These are phyloP conservation scores for Tylopilus sp. DNA, from an alignment of 768 basidiomycete species.

Conservation along the genomic window DNA sequence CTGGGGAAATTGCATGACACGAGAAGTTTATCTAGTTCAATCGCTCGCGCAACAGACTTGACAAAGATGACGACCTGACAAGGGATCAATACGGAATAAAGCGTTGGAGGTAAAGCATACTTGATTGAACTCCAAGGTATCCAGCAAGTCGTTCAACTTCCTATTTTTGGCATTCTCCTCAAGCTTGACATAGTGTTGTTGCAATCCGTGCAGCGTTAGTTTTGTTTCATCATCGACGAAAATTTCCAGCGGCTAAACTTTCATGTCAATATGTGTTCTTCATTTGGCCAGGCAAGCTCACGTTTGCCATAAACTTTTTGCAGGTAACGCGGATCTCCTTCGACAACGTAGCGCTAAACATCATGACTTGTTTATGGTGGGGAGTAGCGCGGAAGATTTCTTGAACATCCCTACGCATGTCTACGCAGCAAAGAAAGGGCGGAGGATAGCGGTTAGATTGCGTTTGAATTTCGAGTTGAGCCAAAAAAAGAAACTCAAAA, in stretches of 20 bases:
- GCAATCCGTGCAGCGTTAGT: constrained; percentile 93
- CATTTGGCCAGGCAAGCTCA: constrained; percentile 39
- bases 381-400: constrained; percentile 99
- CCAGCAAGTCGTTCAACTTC: constrained; percentile 93
- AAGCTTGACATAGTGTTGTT: constrained; percentile 97
- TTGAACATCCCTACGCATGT: constrained; percentile 99
- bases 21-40: constrained; percentile 92
- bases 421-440: constrained; percentile 58
- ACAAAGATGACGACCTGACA: constrained; percentile 96
- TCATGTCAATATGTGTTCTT: background rate
- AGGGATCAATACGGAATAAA: constrained; percentile 1
- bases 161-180: constrained; percentile 95
- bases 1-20: constrained; percentile 98
- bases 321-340: constrained; percentile 97
- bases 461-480: constrained; percentile 46
- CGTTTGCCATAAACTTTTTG: constrained; percentile 99
- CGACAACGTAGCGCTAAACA: constrained; percentile 98
- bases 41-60: constrained; percentile 95
- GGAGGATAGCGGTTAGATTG: constrained; percentile 61
- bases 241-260: constrained; percentile 89
- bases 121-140: constrained; percentile 98
- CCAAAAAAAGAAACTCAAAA: constrained; percentile 50
- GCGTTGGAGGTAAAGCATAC: constrained; percentile 36
- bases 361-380: constrained; percentile 99
- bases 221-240: constrained; percentile 99